Percentiles rank a stretch among this genome's conserved stretches.
Evolutionary conservation across 257 asterid genomes (phyloP).

Genomic region (Gardenia jasminoides): DNA sequence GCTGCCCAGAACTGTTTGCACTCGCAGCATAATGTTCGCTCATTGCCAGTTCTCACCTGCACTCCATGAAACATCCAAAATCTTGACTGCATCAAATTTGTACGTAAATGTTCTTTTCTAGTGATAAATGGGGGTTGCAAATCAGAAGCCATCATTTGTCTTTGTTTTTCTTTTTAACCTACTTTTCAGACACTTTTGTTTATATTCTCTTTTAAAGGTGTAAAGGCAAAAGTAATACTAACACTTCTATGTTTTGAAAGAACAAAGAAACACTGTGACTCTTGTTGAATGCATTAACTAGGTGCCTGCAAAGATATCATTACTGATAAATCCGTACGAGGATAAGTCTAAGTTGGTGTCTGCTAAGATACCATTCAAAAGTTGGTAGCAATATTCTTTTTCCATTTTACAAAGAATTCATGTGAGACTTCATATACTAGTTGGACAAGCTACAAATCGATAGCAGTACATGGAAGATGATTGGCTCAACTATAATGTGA

Average conservation of each 20-base stretch:
- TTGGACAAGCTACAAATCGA: not conserved
- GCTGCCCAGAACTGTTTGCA: not conserved
- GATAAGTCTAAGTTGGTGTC: not conserved
- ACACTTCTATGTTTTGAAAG: not conserved
- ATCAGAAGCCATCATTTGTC: not conserved
- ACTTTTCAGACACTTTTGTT: constrained; percentile 18
- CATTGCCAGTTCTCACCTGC: constrained; percentile 7
- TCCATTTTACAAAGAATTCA: not conserved
- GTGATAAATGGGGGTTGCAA: not conserved
- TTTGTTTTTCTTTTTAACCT: constrained; percentile 2
- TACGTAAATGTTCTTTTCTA: constrained; percentile 6
- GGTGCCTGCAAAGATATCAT: not conserved
- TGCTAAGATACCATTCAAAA: not conserved
- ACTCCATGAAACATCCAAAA: constrained; percentile 7
- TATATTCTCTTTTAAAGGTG: constrained; percentile 3
- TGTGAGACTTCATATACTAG: not conserved
- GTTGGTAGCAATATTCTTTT: not conserved
- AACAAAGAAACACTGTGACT: not conserved
- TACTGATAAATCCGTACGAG: not conserved
- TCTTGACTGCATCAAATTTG: constrained; percentile 17
- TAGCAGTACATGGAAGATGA: not conserved
- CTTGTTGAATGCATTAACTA: not conserved
- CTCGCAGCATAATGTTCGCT: constrained; percentile 14
- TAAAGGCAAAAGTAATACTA: not conserved
- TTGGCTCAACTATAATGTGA: not conserved